A percentile compares a stretch with the other conserved stretches of the same genome.
Evolutionary conservation across 805 yeast genomes (phyloP).

Genomic region (Wickerhamiella vanderwaltii): DNA sequence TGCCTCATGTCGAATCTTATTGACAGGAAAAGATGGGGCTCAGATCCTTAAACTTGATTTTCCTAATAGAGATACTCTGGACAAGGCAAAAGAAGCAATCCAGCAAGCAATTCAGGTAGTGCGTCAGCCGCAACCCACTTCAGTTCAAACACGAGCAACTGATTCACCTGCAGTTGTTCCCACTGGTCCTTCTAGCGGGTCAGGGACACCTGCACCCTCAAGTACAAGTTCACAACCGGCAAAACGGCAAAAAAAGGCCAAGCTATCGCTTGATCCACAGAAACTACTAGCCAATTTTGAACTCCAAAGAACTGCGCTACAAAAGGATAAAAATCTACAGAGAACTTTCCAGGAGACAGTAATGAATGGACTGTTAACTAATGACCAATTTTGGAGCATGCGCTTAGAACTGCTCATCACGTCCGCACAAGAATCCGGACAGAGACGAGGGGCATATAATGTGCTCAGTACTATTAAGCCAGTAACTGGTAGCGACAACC

Average conservation of each 20-base stretch:
- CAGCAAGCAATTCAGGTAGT: slow-evolving; percentile 21
- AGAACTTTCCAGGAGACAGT: slow-evolving; percentile 80
- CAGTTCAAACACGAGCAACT: not conserved
- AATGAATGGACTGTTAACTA: slow-evolving; percentile 52
- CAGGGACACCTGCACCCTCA: slow-evolving; percentile 10
- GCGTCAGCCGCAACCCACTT: slow-evolving; percentile 27
- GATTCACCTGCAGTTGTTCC: not conserved
- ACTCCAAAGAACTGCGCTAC: slow-evolving; percentile 65
- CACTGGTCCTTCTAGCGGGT: slow-evolving; percentile 2
- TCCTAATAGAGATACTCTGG: slow-evolving; percentile 64
- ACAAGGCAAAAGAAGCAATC: slow-evolving; percentile 27
- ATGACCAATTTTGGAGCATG: slow-evolving; percentile 78
- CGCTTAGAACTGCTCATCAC: slow-evolving; percentile 71
- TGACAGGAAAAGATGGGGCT: slow-evolving; percentile 19
- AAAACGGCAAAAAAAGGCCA: slow-evolving; percentile 17
- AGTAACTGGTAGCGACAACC: slow-evolving; percentile 82
- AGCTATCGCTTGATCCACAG: slow-evolving; percentile 38
- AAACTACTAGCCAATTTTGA: slow-evolving; percentile 56
- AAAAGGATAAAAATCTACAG: slow-evolving; percentile 56
- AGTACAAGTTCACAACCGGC: slow-evolving; percentile 13
- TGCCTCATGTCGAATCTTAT: slow-evolving; percentile 22
- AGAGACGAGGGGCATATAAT: slow-evolving; percentile 85
- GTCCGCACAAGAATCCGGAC: slow-evolving; percentile 71
- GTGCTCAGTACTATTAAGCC: slow-evolving; percentile 90
- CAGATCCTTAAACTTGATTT: slow-evolving; percentile 46